A percentile compares a stretch with the other conserved stretches of the same genome.
Conservation (phyloP, 139 green algal species). For the Micractinium conductrix region DNA sequence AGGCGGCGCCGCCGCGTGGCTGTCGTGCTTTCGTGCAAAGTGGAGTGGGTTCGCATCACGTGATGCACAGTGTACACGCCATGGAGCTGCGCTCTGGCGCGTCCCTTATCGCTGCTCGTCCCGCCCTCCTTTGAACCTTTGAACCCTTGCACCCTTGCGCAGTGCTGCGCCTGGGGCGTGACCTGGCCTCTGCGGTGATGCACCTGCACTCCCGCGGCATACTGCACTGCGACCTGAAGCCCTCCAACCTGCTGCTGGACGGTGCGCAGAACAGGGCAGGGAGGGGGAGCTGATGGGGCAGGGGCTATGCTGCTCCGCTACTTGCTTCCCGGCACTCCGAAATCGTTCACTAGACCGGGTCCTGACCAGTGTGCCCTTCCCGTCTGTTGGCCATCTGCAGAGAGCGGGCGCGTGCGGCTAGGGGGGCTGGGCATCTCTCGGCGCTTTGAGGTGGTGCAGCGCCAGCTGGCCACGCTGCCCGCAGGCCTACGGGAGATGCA, state of each 20-base stretch:
- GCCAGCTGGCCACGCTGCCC: constrained; percentile 30
- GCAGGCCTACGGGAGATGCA: constrained; percentile 25
- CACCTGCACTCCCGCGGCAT: constrained; percentile 85
- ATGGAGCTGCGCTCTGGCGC: no score
- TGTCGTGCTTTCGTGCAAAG: no score
- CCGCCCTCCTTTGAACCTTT: no score
- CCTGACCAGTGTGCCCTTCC: no score
- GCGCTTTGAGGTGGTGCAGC: constrained; percentile 34
- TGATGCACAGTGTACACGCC: no score
- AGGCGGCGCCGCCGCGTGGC: no score
- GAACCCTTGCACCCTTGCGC: no score
- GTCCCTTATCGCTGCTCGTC: neutral
- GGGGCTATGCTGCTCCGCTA: no score
- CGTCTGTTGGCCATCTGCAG: constrained; percentile 15
- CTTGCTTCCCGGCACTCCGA: no score
- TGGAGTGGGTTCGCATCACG: no score
- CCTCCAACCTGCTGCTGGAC: constrained; percentile 94
- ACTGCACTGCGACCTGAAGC: constrained; percentile 92
- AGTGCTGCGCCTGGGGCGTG: constrained; percentile 86
- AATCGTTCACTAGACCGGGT: no score
- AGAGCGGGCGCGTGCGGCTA: constrained; percentile 93
- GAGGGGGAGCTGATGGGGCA: neutral
- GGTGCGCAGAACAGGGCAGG: neutral
- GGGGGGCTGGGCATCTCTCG: constrained; percentile 91
- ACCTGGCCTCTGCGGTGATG: constrained; percentile 77